Conservation (phyloP, 2,329 filamentous ascomycete genomes). For the Dissoconium aciculare region DNA sequence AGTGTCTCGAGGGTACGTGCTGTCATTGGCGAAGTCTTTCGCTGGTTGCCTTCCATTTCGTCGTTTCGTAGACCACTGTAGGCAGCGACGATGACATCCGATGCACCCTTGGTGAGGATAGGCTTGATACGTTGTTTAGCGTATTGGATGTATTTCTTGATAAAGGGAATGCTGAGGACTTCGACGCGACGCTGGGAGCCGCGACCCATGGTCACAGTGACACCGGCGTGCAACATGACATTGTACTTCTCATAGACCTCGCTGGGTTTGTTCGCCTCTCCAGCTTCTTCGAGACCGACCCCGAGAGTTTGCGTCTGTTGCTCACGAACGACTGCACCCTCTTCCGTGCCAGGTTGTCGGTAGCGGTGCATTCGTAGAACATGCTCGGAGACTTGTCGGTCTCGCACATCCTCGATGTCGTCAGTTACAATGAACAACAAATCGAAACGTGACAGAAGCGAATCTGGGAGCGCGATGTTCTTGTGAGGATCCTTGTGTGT, state of each 20-base stretch:
- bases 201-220: constrained; percentile 59
- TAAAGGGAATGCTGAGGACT: constrained; percentile 88
- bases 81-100: constrained; percentile 77
- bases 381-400: constrained; percentile 86
- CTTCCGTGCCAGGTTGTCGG: constrained; percentile 79
- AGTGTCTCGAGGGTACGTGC: constrained; percentile 93
- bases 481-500: constrained; percentile 97
- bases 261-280: constrained; percentile 55
- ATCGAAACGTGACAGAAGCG: constrained; percentile 94
- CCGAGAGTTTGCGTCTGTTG: constrained; percentile 70
- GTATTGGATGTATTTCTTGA: constrained; percentile 99
- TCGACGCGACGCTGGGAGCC: constrained; percentile 64
- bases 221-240: constrained; percentile 84
- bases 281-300: constrained; percentile 66
- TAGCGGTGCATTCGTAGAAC: constrained; percentile 96
- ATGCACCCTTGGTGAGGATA: constrained; percentile 75
- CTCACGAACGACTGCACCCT: constrained; percentile 87
- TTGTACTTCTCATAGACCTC: constrained; percentile 96
- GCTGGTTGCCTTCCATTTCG: constrained; percentile 84
- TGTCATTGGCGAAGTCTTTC: constrained; percentile 86
- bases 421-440: constrained; percentile 94
- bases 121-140: constrained; percentile 86
- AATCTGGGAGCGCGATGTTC: constrained; percentile 95
- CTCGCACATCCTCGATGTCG: constrained; percentile 87
- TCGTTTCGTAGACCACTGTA: constrained; percentile 92